Evolutionary conservation across 192 early-diverging fungal genomes (phyloP).

Genomic region (Backusella mclennaniae): DNA sequence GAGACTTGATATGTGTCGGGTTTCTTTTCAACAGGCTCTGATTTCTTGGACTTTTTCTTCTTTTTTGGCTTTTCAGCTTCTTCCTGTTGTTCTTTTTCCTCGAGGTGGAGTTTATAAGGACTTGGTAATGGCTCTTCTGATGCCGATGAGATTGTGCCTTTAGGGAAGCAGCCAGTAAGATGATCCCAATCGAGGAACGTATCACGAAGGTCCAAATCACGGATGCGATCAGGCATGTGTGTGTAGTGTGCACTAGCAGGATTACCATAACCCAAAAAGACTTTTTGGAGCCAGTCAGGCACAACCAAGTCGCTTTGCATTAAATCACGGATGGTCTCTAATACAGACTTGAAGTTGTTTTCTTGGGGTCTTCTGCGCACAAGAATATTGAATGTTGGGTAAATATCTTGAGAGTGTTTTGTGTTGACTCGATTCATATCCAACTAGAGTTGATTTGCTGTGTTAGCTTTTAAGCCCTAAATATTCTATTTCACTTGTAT

Average conservation of each 20-base stretch:
- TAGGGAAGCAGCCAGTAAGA: conserved; percentile 64
- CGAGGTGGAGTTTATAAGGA: conserved; percentile 80
- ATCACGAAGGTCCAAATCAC: conserved; percentile 79
- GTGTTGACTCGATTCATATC: conserved; percentile 52
- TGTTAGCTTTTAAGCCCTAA: neutral
- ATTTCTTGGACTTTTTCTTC: conserved; percentile 41
- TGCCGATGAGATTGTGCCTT: conserved; percentile 40
- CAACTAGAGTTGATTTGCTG: conserved; percentile 10
- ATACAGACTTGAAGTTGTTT: conserved; percentile 91
- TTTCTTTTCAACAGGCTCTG: conserved; percentile 20
- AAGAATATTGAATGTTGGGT: conserved; percentile 86
- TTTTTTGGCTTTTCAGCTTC: conserved; percentile 30
- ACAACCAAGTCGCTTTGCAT: conserved; percentile 81
- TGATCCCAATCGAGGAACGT: conserved; percentile 88
- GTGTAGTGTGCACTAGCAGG: conserved; percentile 73
- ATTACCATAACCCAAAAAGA: conserved; percentile 96
- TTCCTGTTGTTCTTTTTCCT: conserved; percentile 32
- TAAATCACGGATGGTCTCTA: conserved; percentile 88
- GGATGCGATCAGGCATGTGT: conserved; percentile 50
- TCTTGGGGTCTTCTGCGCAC: conserved; percentile 85
- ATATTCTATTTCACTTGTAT: neutral
- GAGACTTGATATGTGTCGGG: conserved; percentile 55
- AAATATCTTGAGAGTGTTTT: conserved; percentile 63
- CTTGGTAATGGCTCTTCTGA: conserved; percentile 30
- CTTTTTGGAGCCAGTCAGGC: conserved; percentile 89